These are phyloP conservation scores for Candida germanica DNA, from an alignment of 805 yeast species.

Conservation along the genomic window DNA sequence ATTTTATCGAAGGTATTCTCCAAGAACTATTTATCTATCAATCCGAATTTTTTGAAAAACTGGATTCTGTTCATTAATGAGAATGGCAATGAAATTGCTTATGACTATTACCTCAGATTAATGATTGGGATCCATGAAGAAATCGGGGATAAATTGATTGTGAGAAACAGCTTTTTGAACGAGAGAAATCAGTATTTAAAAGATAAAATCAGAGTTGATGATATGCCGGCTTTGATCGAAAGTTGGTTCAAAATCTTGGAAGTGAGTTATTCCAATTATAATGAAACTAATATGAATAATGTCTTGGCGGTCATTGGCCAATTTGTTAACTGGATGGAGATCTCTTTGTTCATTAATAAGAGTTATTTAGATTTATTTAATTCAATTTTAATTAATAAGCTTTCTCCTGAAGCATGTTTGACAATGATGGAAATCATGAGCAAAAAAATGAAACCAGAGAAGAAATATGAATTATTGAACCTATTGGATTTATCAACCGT, in stretches of 20 bases:
- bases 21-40: slow-evolving; percentile 29
- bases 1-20: slow-evolving; percentile 35
- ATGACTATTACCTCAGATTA: slow-evolving; percentile 74
- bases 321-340: slow-evolving; percentile 91
- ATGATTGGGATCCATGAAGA: slow-evolving; percentile 78
- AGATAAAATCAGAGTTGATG: slow-evolving; percentile 76
- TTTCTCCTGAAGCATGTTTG: slow-evolving; percentile 47
- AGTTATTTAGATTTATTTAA: slow-evolving; percentile 46
- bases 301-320: slow-evolving; percentile 70
- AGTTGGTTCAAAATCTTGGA: slow-evolving; percentile 64
- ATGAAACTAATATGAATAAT: slow-evolving; percentile 44
- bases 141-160: slow-evolving; percentile 87
- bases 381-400: slow-evolving; percentile 7
- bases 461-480: slow-evolving; percentile 65
- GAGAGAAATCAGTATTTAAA: slow-evolving; percentile 71
- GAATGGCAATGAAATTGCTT: slow-evolving; percentile 31
- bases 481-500: slow-evolving; percentile 64
- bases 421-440: slow-evolving; percentile 63
- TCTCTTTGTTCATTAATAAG: slow-evolving; percentile 63
- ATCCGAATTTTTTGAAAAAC: slow-evolving; percentile 32
- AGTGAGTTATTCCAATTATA: slow-evolving; percentile 29
- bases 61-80: slow-evolving; percentile 21
- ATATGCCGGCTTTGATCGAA: slow-evolving; percentile 60
- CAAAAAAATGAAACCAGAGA: slow-evolving; percentile 74
- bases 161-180: slow-evolving; percentile 59